These are phyloP conservation scores for Sugiyamaella qingdaonensis DNA, from an alignment of 805 yeast species.

Conservation along the genomic window DNA sequence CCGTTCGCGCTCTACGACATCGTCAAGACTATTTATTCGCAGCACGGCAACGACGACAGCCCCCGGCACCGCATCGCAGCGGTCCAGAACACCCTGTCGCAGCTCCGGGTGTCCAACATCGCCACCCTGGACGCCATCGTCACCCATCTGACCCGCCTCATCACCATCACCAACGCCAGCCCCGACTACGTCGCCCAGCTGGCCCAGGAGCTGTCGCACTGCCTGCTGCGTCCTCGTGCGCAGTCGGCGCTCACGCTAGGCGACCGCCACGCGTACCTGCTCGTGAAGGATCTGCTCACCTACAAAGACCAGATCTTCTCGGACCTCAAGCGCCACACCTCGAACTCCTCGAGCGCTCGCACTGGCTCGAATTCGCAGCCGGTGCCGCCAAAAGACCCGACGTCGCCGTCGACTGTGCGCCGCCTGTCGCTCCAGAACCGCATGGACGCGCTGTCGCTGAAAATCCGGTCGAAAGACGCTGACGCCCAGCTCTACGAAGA, in stretches of 20 bases:
- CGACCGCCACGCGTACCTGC: constrained; percentile 55
- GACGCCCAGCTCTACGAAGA: constrained; percentile 1
- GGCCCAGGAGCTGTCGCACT: constrained; percentile 61
- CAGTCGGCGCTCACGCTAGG: constrained; percentile 46
- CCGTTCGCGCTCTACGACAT: constrained; percentile 63
- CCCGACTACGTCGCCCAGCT: constrained; percentile 36
- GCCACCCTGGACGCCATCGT: constrained; percentile 79
- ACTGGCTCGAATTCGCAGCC: not conserved
- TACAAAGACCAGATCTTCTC: constrained; percentile 61
- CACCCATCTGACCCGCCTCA: constrained; percentile 66
- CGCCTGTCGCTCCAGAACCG: constrained; percentile 17
- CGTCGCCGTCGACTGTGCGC: not conserved
- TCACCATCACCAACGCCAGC: constrained; percentile 43
- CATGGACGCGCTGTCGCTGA: constrained; percentile 22
- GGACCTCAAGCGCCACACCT: constrained; percentile 45
- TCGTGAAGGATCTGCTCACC: constrained; percentile 58
- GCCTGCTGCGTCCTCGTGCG: constrained; percentile 52
- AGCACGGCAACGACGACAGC: constrained; percentile 39
- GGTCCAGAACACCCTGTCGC: constrained; percentile 59
- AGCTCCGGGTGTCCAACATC: constrained; percentile 63
- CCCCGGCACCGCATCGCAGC: constrained; percentile 50
- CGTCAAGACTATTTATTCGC: constrained; percentile 59
- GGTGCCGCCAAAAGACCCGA: no score
- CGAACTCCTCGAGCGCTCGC: constrained; percentile 10
- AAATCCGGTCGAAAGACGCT: constrained; percentile 11